phyloP scores from a whole-genome alignment of 2,329 filamentous ascomycete genomes.

The Penicillium crustosum region DNA sequence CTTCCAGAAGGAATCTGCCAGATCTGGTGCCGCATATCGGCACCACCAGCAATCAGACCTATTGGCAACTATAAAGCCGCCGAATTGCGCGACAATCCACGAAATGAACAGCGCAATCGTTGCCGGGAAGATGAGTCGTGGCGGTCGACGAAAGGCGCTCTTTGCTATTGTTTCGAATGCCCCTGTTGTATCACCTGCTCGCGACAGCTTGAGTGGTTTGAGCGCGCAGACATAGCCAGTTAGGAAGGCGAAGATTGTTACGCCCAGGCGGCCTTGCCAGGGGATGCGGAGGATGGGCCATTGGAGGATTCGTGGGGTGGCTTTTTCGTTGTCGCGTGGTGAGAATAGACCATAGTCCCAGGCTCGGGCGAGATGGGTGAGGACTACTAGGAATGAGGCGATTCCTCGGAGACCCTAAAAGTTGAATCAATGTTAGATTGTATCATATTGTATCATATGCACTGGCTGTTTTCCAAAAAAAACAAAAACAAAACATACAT shows the following conservation, averaged over 20 bases:
- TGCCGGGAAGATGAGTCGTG: slow-evolving; percentile 53
- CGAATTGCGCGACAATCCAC: slow-evolving; percentile 51
- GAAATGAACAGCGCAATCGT: slow-evolving; percentile 53
- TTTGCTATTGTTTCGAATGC: slow-evolving; percentile 52
- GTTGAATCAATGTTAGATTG: neutral
- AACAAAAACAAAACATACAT: slow-evolving; percentile 50
- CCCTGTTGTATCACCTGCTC: slow-evolving; percentile 46
- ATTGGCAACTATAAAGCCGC: slow-evolving; percentile 50
- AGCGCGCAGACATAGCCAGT: slow-evolving; percentile 58
- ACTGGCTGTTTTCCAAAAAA: neutral
- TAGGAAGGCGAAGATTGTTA: slow-evolving; percentile 58
- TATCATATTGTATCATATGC: neutral
- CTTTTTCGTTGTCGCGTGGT: slow-evolving; percentile 46
- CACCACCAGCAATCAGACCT: slow-evolving; percentile 54
- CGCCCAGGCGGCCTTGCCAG: slow-evolving; percentile 55
- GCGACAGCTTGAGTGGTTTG: slow-evolving; percentile 54
- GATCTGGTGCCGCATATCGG: slow-evolving; percentile 49
- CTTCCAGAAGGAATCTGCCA: slow-evolving; percentile 45
- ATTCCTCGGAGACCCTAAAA: slow-evolving; percentile 53
- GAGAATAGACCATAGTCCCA: slow-evolving; percentile 55
- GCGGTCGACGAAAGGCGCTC: slow-evolving; percentile 55
- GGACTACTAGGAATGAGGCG: slow-evolving; percentile 54
- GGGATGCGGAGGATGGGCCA: slow-evolving; percentile 56
- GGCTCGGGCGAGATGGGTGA: slow-evolving; percentile 54
- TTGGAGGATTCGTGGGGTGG: slow-evolving; percentile 49